Base-by-base conservation (phyloP, 768 basidiomycete genomes). In the Tulasnella sp. region DNA sequence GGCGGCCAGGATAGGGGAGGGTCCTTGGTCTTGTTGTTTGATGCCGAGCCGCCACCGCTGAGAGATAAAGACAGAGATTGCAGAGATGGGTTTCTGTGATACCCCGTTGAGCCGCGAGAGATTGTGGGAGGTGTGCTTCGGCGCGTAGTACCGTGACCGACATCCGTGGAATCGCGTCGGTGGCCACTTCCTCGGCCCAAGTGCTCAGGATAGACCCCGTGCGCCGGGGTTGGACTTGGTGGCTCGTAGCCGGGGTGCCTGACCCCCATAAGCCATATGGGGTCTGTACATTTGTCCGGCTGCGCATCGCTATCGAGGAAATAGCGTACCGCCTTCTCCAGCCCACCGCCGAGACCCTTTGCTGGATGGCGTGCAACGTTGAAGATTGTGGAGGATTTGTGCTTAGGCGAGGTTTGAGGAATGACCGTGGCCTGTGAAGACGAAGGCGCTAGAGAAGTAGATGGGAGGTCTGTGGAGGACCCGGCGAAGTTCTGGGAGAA, bases 191-290 rank as follows among this genome's bases (percentile, higher is more conserved):
- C 44, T 24, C 64, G 64, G 28, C 64, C 64, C 16, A 69, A 28
- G 34, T 69, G 64, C 28, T 69, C 64, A 6, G 64, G 64, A 37
- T 69, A 69, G 64, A 69, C 64, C 14, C 64, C 64, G 31, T 76
- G 54, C 5, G 42, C 76, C 9, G 72, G 75, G 11, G 28, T 40
- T 28, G 82, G 82, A 34, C 69, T 64, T 1, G 84, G 85, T 12
- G 87, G 86, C 82, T 93, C 93, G 83, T 92, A 94, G 0, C 94
- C 94, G 3, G 91, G 89, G 81, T 96, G 96, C 82, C 90, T 89
- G 3, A 96, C 92, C 54, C 96, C 97, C 34, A 98, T 88, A 1
- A 98, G 86, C 96, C 96, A 98, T 41, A 98, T 97, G 0, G 93
- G 90, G 28, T 96, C 94, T 0, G 89, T 84, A 78, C 92, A 96